phyloP scores from a whole-genome alignment of 1,284 basidiomycete species.

The Ustilago lituana region DNA sequence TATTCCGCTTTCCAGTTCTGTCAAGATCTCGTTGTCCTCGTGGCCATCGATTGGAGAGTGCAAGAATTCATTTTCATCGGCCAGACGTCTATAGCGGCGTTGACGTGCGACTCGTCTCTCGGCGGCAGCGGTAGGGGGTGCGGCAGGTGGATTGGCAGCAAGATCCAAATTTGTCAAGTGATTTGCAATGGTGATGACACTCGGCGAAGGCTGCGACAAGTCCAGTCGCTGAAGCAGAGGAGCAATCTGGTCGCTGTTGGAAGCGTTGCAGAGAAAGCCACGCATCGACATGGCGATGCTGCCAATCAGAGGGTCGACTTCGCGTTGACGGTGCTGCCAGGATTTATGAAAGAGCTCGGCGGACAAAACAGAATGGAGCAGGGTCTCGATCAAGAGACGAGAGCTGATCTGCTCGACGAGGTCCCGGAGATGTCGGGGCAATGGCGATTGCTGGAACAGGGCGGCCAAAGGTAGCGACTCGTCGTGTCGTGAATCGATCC shows the following conservation, averaged over 20 bases:
- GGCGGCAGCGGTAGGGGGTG: background rate
- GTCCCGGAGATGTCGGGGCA: constrained; percentile 11
- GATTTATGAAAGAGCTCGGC: constrained; percentile 20
- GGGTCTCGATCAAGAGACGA: constrained; percentile 12
- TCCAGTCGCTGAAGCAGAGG: constrained; percentile 1
- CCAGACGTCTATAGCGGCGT: too few relatives aligned
- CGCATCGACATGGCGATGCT: constrained; percentile 25
- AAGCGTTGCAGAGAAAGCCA: constrained; percentile 2
- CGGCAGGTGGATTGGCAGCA: constrained; percentile 1
- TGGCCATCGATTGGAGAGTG: too few relatives aligned
- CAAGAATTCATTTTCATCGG: too few relatives aligned
- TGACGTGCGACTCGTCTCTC: background rate
- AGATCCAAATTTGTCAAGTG: constrained; percentile 12
- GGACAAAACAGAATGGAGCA: constrained; percentile 8
- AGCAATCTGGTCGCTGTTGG: background rate
- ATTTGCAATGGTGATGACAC: constrained; percentile 8
- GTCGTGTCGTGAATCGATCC: constrained; percentile 9
- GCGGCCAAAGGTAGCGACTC: background rate
- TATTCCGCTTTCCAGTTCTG: too few relatives aligned
- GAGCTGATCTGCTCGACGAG: constrained; percentile 19
- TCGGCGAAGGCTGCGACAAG: background rate
- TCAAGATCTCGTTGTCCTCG: too few relatives aligned
- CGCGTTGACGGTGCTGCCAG: constrained; percentile 22
- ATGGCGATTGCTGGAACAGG: background rate
- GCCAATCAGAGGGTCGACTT: constrained; percentile 9